Base-by-base conservation (phyloP, 108 stramenopile genomes). In the Seminavis robusta region DNA sequence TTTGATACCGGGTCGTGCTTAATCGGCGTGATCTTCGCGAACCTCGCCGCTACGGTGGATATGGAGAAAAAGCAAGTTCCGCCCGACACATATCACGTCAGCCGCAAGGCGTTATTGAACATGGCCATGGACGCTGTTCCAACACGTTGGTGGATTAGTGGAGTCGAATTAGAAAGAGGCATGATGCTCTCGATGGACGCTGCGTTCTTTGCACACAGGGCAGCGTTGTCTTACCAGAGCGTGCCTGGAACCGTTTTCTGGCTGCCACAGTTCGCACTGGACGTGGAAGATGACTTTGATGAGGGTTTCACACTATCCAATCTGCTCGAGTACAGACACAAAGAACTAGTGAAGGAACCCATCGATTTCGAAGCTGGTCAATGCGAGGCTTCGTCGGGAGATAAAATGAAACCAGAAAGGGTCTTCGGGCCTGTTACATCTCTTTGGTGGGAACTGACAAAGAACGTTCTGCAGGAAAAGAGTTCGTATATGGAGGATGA, bases 91-190 rank as follows among this genome's bases (percentile, higher is more conserved):
- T n/a, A n/a, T n/a, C n/a, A 42, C 7, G 55, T 84, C 9, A 94
- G 87, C 54, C 80, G 85, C 5, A 94, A 91, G 52, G 79, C 83
- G 4, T 57, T 94, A 20, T 49, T 87, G 47, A 94, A 94, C 49
- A 94, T 94, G 93, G 93, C 89, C 3, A 61, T 67, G 3, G 79
- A 85, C 51, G 81, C 79, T 8, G 78, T 74, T 34, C 83, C 83
- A 31, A 94, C 93, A 8, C 48, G 93, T 57, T 94, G 84, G 84
- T 70, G 87, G 15, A 42, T 89, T 6, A 80, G 74, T 48, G 89
- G 89, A 10, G 66, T 89, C 29, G 81, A 94, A 65, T 27, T 89
- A 24, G 87, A 94, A 52, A 34, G 83, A 41, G 93, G 93, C 8
- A 39, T 89, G 28, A 55, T 80, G n/a, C 56, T 90, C 1, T 86